phyloP scores from a whole-genome alignment of 257 asterid genomes.

The Capsicum pubescens region DNA sequence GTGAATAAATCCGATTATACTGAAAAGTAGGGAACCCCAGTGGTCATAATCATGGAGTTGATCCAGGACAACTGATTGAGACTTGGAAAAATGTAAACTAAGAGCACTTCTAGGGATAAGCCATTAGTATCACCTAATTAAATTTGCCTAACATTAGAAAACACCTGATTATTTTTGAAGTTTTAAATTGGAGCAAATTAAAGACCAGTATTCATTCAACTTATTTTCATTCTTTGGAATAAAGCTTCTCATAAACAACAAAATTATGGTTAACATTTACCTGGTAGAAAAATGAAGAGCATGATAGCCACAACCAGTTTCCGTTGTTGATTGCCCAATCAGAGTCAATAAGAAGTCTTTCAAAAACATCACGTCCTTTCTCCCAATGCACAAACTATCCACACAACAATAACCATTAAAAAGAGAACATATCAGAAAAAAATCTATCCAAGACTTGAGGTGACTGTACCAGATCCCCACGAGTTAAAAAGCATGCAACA shows the following conservation, averaged over 20 bases:
- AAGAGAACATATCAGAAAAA: not conserved
- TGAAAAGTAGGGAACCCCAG: slow-evolving; percentile 35
- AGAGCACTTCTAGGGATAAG: slow-evolving; percentile 6
- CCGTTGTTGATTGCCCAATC: slow-evolving; percentile 98
- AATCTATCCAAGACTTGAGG: not conserved
- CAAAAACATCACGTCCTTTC: slow-evolving; percentile 94
- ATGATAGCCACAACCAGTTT: slow-evolving; percentile 96
- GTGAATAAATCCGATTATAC: slow-evolving; percentile 94
- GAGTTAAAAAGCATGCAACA: slow-evolving; percentile 96
- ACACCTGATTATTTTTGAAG: not conserved
- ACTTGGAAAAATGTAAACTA: not conserved
- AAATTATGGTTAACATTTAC: slow-evolving; percentile 39
- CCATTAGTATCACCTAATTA: not conserved
- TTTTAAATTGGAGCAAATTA: not conserved
- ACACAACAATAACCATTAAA: slow-evolving; percentile 31
- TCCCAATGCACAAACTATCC: slow-evolving; percentile 90
- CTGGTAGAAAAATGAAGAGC: slow-evolving; percentile 98
- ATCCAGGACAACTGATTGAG: slow-evolving; percentile 7
- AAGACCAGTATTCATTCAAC: not conserved
- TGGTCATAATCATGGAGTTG: not conserved
- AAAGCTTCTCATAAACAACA: slow-evolving; percentile 20
- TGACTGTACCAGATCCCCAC: slow-evolving; percentile 85
- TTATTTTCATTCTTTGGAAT: not conserved
- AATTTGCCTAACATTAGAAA: not conserved
- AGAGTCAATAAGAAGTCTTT: slow-evolving; percentile 90